Base-by-base conservation (phyloP, 169 alveolate genomes). In the Cryptosporidium tyzzeri region DNA sequence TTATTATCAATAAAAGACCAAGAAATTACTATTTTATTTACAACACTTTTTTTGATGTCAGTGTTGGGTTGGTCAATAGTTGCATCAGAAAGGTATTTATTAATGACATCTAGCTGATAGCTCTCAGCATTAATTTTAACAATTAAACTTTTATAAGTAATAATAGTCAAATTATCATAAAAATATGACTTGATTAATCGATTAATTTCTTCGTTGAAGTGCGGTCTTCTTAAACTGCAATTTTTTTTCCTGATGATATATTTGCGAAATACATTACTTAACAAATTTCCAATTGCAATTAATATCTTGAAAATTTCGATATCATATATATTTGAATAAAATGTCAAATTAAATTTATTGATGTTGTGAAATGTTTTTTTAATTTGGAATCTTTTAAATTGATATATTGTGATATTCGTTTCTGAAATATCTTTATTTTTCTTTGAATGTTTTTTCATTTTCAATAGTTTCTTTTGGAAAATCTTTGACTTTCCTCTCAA, bases 1-100 rank as follows among this genome's bases (percentile, higher is more conserved):
- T 33, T 55, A 31, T 53, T n/a, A 53, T 73, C 86, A 16, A 73
- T 73, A 16, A 48, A 73, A n/a, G 86, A 73, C 86, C 86, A 73
- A 6, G 68, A 73, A 44, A 73, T 55, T 51, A n/a, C 35, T 33
- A 51, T 37, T 33, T 73, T 59, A 12, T 55, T 23, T 33, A 73
- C 51, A 48, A 10, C 33, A 4, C 12, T 55, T 7, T 29, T 59
- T 48, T 33, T 41, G 6, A 37, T 26, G 0, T 65, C 71, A 7
- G 14, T 23, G n/a, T 29, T 58, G 10, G 44, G 18, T 21, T 51
- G 8, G 14, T 21, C 37, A 29, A 10, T 23, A 29, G 8, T 33
- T 12, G 6, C 29, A 18, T 21, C 26, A 5, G 62, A 55, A 35
- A 73, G 39, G 18, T 51, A 53, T 3, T 59, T 35, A 23, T 59